phyloP scores from a whole-genome alignment of 1,284 basidiomycete genomes.

The Amylostereum areolatum region DNA sequence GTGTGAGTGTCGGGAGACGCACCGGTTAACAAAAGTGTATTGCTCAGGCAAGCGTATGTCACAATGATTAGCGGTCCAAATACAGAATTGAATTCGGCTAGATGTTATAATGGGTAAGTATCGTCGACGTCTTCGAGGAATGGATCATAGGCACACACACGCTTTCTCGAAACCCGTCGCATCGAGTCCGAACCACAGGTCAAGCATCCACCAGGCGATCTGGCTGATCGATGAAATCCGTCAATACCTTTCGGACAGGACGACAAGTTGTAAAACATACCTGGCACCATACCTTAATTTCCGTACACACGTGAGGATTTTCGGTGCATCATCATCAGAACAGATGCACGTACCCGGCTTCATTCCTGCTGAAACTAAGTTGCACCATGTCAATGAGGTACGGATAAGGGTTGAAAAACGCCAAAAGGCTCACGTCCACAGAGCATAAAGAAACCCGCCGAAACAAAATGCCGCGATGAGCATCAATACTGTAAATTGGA shows the following conservation, averaged over 20 bases:
- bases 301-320: slow-evolving; percentile 4
- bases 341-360: slow-evolving; percentile 51
- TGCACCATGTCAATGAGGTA: slow-evolving; percentile 6
- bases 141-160: slow-evolving; percentile 39
- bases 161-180: slow-evolving; percentile 77
- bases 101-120: slow-evolving; percentile 1
- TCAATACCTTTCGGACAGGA: not conserved
- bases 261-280: not conserved
- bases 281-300: not conserved
- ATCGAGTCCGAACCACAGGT: slow-evolving; percentile 87
- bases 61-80: slow-evolving; percentile 89
- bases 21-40: slow-evolving; percentile 81
- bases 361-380: slow-evolving; percentile 52
- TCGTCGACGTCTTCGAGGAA: no score
- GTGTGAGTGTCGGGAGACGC: slow-evolving; percentile 16
- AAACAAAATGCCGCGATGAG: slow-evolving; percentile 87
- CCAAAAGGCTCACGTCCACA: slow-evolving; percentile 71
- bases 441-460: slow-evolving; percentile 84
- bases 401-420: not conserved
- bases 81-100: slow-evolving; percentile 71
- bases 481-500: slow-evolving; percentile 78
- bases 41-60: slow-evolving; percentile 81
- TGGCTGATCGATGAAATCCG: slow-evolving; percentile 31
- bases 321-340: slow-evolving; percentile 30
- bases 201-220: slow-evolving; percentile 90